Evolutionary conservation across 176 grass and related monocot species (phyloP).

Genomic region (Thinopyrum elongatum): DNA sequence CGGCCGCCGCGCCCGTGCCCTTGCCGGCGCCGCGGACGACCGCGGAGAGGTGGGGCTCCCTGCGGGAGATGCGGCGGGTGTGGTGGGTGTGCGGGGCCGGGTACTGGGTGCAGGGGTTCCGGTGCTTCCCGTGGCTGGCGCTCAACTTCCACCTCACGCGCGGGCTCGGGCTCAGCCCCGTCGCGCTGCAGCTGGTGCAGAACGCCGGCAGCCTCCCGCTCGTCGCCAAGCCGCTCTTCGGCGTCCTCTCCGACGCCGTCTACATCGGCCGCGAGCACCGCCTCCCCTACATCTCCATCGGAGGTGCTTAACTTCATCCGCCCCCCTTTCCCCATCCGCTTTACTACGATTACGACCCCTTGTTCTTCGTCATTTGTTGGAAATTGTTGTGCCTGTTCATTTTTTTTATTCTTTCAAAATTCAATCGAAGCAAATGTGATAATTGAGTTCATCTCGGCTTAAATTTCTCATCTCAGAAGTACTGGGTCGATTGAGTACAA

Average conservation of each 20-base stretch:
- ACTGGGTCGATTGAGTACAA: not conserved
- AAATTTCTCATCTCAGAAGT: not conserved
- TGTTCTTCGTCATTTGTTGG: not conserved
- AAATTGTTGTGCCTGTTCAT: not conserved
- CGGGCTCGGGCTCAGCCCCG: conserved; percentile 51
- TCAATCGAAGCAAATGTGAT: not conserved
- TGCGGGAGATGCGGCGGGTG: conserved; percentile 50
- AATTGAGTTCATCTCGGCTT: not conserved
- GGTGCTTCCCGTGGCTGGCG: conserved; percentile 91
- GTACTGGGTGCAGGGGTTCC: conserved; percentile 92
- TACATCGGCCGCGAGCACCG: conserved; percentile 53
- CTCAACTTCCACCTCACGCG: conserved; percentile 80
- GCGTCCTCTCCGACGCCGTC: conserved; percentile 68
- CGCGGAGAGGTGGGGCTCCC: not conserved
- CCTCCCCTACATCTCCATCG: conserved; percentile 67
- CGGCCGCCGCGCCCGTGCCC: not conserved
- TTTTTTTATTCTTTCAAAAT: not conserved
- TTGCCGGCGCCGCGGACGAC: not conserved
- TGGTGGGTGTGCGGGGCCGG: conserved; percentile 75
- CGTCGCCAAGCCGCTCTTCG: conserved; percentile 80
- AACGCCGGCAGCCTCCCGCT: conserved; percentile 64
- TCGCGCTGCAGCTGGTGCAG: conserved; percentile 69
- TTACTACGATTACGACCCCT: not conserved
- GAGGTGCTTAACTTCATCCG: conserved; percentile 35
- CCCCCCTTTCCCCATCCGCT: not conserved